Base-by-base conservation (phyloP, 495 filamentous ascomycete genomes). In the Tetracladium setigerum region DNA sequence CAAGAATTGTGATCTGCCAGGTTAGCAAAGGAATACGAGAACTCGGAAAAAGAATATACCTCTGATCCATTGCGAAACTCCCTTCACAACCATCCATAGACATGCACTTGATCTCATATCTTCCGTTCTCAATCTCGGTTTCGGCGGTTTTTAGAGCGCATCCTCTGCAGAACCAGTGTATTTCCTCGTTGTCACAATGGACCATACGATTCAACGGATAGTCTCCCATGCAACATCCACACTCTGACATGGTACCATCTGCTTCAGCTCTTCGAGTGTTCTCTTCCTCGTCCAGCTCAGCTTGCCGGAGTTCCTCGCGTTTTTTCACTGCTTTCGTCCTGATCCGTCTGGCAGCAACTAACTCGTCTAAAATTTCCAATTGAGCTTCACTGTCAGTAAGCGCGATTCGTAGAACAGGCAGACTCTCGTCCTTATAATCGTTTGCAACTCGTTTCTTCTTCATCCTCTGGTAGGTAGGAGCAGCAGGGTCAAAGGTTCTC, bases 181-280 rank as follows among this genome's bases (percentile, higher is more conserved):
- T 63, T 7, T 51, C 1, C 0, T 63, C 47, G 0, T 71, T 62
- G 40, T 80, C 65, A 64, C 88, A 95, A 37, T 79, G 75, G 2
- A 84, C 72, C 70, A 83, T 79, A 27, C 76, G 69, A 56, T 87
- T 82, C 39, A 76, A 62, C 7, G 84, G 69, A 42, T 71, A 72
- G 2, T 88, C 82, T 10, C 68, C 65, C 52, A 71, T 91, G 58
- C 88, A 95, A 56, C 84, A 87, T 13, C 68, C 72, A 53, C 84
- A 87, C 46, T 89, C 84, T 10, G 66, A 58, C 32, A 82, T 64
- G 44, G 60, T 69, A 37, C 65, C 74, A 16, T 74, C 62, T 6
- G 65, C 65, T 44, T 72, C 65, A 10, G 70, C 72, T 8, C 50
- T 64, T 24, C 60, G 56, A 13, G 68, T 54, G 15, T 72, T 76